Conservation (phyloP, 73 alveolate genomes). For the Blepharisma japonicum region DNA sequence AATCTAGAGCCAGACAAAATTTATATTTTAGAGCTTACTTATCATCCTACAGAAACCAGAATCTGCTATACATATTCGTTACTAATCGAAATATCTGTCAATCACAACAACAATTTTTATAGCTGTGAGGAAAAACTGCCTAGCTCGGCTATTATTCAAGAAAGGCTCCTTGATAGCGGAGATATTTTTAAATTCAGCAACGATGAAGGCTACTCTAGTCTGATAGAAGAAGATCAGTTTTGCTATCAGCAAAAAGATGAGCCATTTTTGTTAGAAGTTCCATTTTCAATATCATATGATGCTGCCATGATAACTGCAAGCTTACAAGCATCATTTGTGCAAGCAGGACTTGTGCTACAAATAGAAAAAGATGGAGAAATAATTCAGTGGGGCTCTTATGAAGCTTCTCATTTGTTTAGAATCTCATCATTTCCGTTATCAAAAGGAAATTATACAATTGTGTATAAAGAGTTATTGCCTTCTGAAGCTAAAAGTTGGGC, state of each 20-base stretch:
- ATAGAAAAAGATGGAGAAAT: background rate
- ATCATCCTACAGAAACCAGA: background rate
- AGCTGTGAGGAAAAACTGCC: background rate
- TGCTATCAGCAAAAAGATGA: background rate
- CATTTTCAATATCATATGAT: background rate
- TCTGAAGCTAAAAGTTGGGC: background rate
- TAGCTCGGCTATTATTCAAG: background rate
- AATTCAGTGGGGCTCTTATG: conserved; percentile 2
- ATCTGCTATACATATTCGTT: background rate
- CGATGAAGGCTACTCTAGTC: background rate
- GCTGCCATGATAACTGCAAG: background rate
- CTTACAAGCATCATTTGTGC: background rate
- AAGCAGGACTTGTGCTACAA: conserved; percentile 1
- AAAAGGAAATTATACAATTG: background rate
- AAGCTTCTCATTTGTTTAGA: conserved; percentile 14
- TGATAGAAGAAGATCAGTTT: background rate
- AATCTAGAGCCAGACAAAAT: background rate
- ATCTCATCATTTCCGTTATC: background rate
- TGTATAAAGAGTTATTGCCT: background rate
- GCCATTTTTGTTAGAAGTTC: background rate
- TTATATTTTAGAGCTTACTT: background rate
- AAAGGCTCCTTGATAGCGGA: conserved; percentile 5
- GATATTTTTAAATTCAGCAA: background rate
- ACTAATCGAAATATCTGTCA: background rate
- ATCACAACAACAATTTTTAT: background rate